These are phyloP conservation scores for Protomyces lactucae-debilis DNA, from an alignment of 1,139 yeast species.

Conservation along the genomic window DNA sequence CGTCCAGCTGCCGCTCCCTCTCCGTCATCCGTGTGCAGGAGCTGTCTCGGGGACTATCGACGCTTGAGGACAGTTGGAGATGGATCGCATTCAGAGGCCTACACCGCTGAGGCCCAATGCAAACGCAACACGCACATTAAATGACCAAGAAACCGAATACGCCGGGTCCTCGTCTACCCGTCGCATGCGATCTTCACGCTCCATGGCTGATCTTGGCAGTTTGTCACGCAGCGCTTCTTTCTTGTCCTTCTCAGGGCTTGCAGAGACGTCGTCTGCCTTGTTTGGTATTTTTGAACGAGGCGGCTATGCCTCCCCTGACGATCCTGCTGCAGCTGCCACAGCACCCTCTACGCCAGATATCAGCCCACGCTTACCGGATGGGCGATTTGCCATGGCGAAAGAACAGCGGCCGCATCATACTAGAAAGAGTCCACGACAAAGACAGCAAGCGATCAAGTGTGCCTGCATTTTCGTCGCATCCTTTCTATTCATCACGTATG, in stretches of 20 bases:
- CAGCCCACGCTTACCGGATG: neutral
- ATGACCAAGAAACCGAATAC: neutral
- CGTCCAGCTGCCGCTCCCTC: neutral
- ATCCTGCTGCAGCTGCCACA: neutral
- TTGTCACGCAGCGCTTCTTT: slow-evolving; percentile 17
- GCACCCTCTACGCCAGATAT: slow-evolving; percentile 14
- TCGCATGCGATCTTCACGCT: slow-evolving; percentile 3
- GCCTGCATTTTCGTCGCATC: neutral
- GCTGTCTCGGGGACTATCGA: neutral
- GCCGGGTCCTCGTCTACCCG: neutral
- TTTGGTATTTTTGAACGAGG: slow-evolving; percentile 25
- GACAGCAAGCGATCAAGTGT: neutral
- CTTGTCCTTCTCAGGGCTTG: slow-evolving; percentile 12
- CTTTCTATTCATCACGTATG: slow-evolving; percentile 8
- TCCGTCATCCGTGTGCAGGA: neutral
- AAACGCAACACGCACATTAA: neutral
- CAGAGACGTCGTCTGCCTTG: slow-evolving; percentile 3
- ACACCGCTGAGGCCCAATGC: neutral
- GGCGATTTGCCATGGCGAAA: neutral
- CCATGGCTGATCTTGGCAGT: slow-evolving; percentile 2
- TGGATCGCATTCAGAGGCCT: neutral
- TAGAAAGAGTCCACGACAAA: neutral
- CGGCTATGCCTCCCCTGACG: slow-evolving; percentile 2
- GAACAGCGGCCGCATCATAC: neutral
- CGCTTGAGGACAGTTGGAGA: neutral